Evolutionary conservation across 23 red algal species (phyloP), one percentile per base, ranked within the genome.

Genomic region (Gracilaria domingensis): DNA sequence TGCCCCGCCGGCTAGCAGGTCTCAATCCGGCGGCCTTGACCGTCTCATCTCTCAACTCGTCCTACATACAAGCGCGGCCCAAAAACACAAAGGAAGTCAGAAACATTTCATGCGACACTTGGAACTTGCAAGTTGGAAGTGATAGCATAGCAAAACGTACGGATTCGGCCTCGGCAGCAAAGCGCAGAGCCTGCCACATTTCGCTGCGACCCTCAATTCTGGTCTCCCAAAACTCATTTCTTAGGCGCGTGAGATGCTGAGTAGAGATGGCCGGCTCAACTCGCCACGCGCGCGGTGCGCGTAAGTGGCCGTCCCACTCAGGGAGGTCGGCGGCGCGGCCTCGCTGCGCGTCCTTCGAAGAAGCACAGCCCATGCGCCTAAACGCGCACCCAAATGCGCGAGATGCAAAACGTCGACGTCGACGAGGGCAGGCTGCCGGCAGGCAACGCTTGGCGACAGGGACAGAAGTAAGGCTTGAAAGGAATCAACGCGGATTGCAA

Each of bases 201-300:
- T 97, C 95, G 64, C 73, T 28, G 2, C 90, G 30, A 1, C 95
- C 95, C 66, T 97, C 95, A 47, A 91, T 78, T 30, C 95, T 65
- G 4, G 95, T 93, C 65, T 97, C 95, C 95, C 95, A 97, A 25
- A 97, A 97, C 39, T 97, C 95, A 42, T 89, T 88, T 23, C 95
- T 76, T 33, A 93, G 66, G 23, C 88, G 86, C 24, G 47, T 45
- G 49, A 97, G 88, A 28, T 93, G 82, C 21, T 62, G 35, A 14
- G 84, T 39, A 23, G 82, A 81, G 44, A 97, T 62, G 13, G 95
- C 85, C 16, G 78, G 85, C 21, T 88, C 83, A 17, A 88, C 25
- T 49, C 34, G 54, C 93, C 93, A 95, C 17, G 84, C 33, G 4
- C 33, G n/a, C 2, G 80, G 50, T 3, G 61, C 3, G 20, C 85